These are phyloP conservation scores for Metschnikowia similis DNA, from an alignment of 805 yeast species.

Conservation along the genomic window DNA sequence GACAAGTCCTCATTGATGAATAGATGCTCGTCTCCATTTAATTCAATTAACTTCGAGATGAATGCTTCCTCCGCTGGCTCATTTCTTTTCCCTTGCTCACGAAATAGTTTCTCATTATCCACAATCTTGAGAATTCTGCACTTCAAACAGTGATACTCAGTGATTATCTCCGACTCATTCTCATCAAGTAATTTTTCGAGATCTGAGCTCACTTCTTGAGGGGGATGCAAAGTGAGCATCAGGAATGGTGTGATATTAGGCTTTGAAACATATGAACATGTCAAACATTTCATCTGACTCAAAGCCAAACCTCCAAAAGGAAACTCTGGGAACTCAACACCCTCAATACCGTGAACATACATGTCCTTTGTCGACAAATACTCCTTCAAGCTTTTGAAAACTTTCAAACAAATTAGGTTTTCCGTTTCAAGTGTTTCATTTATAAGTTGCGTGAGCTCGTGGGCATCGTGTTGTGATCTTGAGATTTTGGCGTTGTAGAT, in stretches of 20 bases:
- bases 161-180: slow-evolving; percentile 63
- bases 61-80: slow-evolving; percentile 26
- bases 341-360: slow-evolving; percentile 6
- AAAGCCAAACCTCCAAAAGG: slow-evolving; percentile 70
- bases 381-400: slow-evolving; percentile 20
- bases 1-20: slow-evolving; percentile 66
- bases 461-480: slow-evolving; percentile 89
- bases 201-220: slow-evolving; percentile 45
- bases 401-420: slow-evolving; percentile 38
- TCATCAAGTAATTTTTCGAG: slow-evolving; percentile 53
- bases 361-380: slow-evolving; percentile 1
- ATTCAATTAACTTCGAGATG: slow-evolving; percentile 31
- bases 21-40: slow-evolving; percentile 34
- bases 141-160: slow-evolving; percentile 72
- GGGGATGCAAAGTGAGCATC: slow-evolving; percentile 73
- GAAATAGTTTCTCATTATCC: slow-evolving; percentile 23
- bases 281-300: slow-evolving; percentile 65
- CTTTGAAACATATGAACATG: slow-evolving; percentile 60
- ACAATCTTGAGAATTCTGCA: slow-evolving; percentile 49
- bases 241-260: slow-evolving; percentile 57
- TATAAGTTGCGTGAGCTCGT: slow-evolving; percentile 79
- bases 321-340: slow-evolving; percentile 48
- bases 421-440: slow-evolving; percentile 77
- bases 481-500: slow-evolving; percentile 73
- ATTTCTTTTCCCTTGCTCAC: slow-evolving; percentile 16